Percentiles rank a stretch among this genome's conserved stretches.
Conservation (phyloP, 768 basidiomycete species). For the Boletus vinaceobasis region DNA sequence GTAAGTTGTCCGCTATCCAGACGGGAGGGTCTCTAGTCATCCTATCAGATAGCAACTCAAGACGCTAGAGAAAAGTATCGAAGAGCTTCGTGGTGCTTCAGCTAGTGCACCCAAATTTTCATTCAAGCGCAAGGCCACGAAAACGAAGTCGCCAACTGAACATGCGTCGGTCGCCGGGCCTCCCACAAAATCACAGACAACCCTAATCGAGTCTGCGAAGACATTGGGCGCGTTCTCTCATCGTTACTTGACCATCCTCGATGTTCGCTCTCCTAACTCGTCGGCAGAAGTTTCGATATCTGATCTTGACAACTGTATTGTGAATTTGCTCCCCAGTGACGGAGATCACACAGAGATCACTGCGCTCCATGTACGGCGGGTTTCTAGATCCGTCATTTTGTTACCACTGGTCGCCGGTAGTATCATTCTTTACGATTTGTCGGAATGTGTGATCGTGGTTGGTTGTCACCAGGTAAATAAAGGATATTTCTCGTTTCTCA, state of each 20-base stretch:
- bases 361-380: constrained; percentile 41
- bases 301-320: constrained; percentile 64
- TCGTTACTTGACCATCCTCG: constrained; percentile 40
- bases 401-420: constrained; percentile 68
- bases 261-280: constrained; percentile 35
- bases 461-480: constrained; percentile 74
- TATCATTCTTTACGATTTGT: constrained; percentile 63
- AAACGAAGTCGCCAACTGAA: constrained; percentile 14
- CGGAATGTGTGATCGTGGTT: constrained; percentile 60
- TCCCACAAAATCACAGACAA: not conserved
- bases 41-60: constrained; percentile 56
- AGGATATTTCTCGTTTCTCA: not conserved
- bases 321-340: constrained; percentile 52
- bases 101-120: constrained; percentile 60
- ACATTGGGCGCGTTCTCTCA: constrained; percentile 44
- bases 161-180: not conserved
- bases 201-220: constrained; percentile 30
- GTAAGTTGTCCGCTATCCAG: constrained; percentile 39
- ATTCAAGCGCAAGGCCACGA: constrained; percentile 53
- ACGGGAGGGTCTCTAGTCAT: constrained; percentile 10
- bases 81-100: constrained; percentile 45
- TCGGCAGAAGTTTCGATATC: constrained; percentile 56
- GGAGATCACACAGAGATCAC: constrained; percentile 9
- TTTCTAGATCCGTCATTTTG: constrained; percentile 61
- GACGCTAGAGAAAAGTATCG: constrained; percentile 52